phyloP scores from a whole-genome alignment of 1,284 basidiomycete genomes.

The Mycosarcoma maydis region DNA sequence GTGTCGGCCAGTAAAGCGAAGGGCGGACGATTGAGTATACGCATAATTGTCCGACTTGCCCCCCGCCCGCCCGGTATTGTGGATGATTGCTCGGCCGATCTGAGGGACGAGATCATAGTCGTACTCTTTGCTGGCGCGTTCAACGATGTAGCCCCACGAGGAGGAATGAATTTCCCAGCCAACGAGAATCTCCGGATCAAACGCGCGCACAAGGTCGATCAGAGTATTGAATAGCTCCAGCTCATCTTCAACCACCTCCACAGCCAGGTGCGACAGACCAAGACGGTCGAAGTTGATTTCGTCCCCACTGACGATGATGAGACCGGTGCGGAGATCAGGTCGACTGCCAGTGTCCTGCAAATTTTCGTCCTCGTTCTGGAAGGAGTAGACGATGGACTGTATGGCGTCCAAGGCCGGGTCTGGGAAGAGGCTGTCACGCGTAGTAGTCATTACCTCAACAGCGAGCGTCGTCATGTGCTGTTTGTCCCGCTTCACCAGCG shows the following conservation, averaged over 20 bases:
- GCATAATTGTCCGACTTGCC: conserved; percentile 56
- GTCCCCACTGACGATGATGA: conserved; percentile 37
- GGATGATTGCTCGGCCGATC: conserved; percentile 64
- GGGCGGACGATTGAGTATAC: conserved; percentile 84
- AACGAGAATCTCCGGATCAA: conserved; percentile 89
- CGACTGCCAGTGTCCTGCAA: conserved; percentile 51
- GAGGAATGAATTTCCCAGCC: conserved; percentile 91
- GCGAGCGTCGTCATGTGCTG: conserved; percentile 83
- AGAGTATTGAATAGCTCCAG: conserved; percentile 83
- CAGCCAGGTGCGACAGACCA: conserved; percentile 51
- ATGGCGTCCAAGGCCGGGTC: conserved; percentile 79
- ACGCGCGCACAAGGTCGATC: conserved; percentile 78
- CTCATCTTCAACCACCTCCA: conserved; percentile 77
- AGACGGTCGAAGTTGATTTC: conserved; percentile 33
- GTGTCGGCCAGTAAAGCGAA: conserved; percentile 87
- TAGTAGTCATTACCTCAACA: conserved; percentile 85
- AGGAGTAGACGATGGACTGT: conserved; percentile 77
- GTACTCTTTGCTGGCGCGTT: conserved; percentile 71
- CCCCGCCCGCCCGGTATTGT: conserved; percentile 51
- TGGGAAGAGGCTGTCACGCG: conserved; percentile 75
- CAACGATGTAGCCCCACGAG: conserved; percentile 89
- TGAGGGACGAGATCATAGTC: conserved; percentile 67
- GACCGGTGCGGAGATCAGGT: conserved; percentile 50
- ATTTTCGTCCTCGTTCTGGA: conserved; percentile 72
- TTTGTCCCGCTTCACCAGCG: conserved; percentile 71